These are phyloP conservation scores for Leptodontidium sp. DNA, from an alignment of 2,329 filamentous ascomycete genomes.

Conservation along the genomic window DNA sequence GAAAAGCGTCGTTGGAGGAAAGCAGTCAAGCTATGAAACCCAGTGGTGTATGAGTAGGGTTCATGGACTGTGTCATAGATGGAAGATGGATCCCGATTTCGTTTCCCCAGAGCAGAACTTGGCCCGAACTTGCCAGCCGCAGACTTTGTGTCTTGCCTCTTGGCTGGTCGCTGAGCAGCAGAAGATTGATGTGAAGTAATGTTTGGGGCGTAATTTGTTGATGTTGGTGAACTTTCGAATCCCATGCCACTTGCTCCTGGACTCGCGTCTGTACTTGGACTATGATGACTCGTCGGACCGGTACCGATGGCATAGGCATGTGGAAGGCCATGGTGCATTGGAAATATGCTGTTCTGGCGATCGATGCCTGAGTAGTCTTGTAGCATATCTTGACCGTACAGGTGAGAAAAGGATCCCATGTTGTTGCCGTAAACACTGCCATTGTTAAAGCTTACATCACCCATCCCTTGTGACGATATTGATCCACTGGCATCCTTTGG, in stretches of 20 bases:
- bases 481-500: slow-evolving; percentile 65
- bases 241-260: slow-evolving; percentile 61
- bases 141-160: slow-evolving; percentile 42
- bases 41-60: slow-evolving; percentile 89
- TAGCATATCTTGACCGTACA: slow-evolving; percentile 58
- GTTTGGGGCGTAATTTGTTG: slow-evolving; percentile 43
- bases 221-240: slow-evolving; percentile 64
- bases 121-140: slow-evolving; percentile 42
- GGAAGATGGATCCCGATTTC: slow-evolving; percentile 76
- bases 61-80: slow-evolving; percentile 91
- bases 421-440: slow-evolving; percentile 42
- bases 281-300: slow-evolving; percentile 68
- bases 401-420: slow-evolving; percentile 55
- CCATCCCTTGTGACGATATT: slow-evolving; percentile 58
- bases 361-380: slow-evolving; percentile 58
- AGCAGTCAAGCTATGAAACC: slow-evolving; percentile 87
- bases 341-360: slow-evolving; percentile 47
- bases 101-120: slow-evolving; percentile 53
- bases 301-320: slow-evolving; percentile 72
- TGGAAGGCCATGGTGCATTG: slow-evolving; percentile 65
- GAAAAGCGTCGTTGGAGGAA: slow-evolving; percentile 83
- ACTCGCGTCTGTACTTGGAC: slow-evolving; percentile 70
- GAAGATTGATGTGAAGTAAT: slow-evolving; percentile 35
- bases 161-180: slow-evolving; percentile 40
- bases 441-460: slow-evolving; percentile 41